Percentiles rank a stretch among this genome's conserved stretches.
phyloP scores from a whole-genome alignment of 2,329 filamentous ascomycete genomes.

The Bertia moriformis region DNA sequence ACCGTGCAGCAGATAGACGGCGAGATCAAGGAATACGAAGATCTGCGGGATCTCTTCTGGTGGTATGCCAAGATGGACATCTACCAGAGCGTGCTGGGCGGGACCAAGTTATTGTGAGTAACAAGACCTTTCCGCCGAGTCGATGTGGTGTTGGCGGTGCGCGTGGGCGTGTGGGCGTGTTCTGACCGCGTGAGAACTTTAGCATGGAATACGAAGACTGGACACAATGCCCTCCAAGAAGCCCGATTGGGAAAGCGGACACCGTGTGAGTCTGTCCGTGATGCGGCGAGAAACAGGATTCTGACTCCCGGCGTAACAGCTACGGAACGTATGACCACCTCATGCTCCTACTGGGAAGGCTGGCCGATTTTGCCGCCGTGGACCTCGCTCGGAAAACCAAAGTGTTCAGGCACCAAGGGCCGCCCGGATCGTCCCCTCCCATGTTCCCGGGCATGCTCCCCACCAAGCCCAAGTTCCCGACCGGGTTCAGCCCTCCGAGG shows the following conservation, averaged over 20 bases:
- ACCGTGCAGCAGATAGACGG: slow-evolving; percentile 23
- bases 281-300: not conserved
- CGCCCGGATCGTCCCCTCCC: slow-evolving; percentile 20
- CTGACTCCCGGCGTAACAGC: slow-evolving; percentile 21
- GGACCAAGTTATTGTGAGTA: slow-evolving; percentile 70
- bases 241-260: slow-evolving; percentile 61
- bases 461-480: slow-evolving; percentile 32
- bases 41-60: slow-evolving; percentile 79
- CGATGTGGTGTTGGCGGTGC: slow-evolving; percentile 2
- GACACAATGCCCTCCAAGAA: slow-evolving; percentile 77
- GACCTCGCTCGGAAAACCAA: slow-evolving; percentile 69
- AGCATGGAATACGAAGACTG: slow-evolving; percentile 63
- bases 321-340: slow-evolving; percentile 85
- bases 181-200: not conserved
- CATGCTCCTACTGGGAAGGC: slow-evolving; percentile 64
- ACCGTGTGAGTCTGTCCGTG: slow-evolving; percentile 38
- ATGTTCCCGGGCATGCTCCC: slow-evolving; percentile 42
- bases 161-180: not conserved
- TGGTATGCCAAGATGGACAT: slow-evolving; percentile 92
- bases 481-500: slow-evolving; percentile 36
- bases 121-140: slow-evolving; percentile 3
- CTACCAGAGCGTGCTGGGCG: slow-evolving; percentile 79
- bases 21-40: slow-evolving; percentile 69
- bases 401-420: slow-evolving; percentile 36
- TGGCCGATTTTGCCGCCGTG: slow-evolving; percentile 63